Evolutionary conservation across 305 asterid species (phyloP).

Genomic region (Lippia alba): DNA sequence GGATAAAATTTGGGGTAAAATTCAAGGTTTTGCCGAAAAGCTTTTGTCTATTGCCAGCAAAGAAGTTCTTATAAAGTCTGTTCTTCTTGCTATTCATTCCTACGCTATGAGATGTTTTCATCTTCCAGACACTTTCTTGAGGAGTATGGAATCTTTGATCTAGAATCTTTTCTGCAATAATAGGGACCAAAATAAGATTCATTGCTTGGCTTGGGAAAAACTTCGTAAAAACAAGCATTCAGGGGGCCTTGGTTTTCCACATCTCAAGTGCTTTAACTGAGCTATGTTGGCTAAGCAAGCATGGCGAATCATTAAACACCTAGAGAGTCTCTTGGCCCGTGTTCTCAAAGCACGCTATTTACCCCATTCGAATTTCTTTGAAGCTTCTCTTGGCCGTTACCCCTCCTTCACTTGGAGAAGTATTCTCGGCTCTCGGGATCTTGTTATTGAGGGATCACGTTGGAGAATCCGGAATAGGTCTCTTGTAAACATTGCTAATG

Average conservation of each 20-base stretch:
- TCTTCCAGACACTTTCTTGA: neutral
- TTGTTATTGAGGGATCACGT: too few relatives aligned
- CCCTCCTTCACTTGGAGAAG: too few relatives aligned
- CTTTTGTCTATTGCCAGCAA: neutral
- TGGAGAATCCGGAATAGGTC: too few relatives aligned
- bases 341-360: too few relatives aligned
- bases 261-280: too few relatives aligned
- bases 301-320: too few relatives aligned
- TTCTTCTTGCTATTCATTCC: neutral
- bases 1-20: neutral
- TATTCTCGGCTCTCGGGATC: too few relatives aligned
- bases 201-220: neutral
- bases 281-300: neutral
- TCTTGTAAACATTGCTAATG: too few relatives aligned
- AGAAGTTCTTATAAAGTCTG: neutral
- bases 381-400: too few relatives aligned
- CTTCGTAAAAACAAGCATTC: neutral
- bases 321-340: too few relatives aligned
- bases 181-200: neutral
- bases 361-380: too few relatives aligned
- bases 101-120: neutral
- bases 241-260: neutral
- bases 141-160: neutral
- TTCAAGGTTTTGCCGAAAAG: neutral
- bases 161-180: neutral